Evolutionary conservation across 2,329 filamentous ascomycete genomes (phyloP).

Genomic region (Endoconidiophora polonica): DNA sequence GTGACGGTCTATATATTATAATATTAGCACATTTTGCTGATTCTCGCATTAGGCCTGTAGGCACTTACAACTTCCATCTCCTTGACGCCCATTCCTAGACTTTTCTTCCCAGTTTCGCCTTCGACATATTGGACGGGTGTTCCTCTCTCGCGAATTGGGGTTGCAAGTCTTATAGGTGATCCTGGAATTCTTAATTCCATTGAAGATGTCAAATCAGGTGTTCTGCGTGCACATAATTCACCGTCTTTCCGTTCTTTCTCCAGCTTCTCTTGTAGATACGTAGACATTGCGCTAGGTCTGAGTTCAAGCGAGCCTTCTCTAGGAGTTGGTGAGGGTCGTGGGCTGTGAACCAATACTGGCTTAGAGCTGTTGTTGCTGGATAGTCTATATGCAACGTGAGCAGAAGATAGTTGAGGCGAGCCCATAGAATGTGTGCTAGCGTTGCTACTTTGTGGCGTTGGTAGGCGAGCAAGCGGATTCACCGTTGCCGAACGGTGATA

Average conservation of each 20-base stretch:
- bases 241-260: constrained; percentile 25
- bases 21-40: constrained; percentile 7
- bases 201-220: constrained; percentile 7
- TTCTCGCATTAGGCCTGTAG: constrained; percentile 1
- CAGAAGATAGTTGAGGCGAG: constrained; percentile 21
- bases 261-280: constrained; percentile 38
- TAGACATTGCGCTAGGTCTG: constrained; percentile 28
- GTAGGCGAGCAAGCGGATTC: constrained; percentile 9
- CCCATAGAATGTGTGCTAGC: constrained; percentile 25
- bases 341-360: constrained; percentile 21
- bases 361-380: constrained; percentile 25
- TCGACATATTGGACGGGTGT: constrained; percentile 18
- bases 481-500: constrained; percentile 16
- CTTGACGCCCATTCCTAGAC: constrained; percentile 37
- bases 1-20: constrained; percentile 37
- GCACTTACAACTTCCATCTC: constrained; percentile 47
- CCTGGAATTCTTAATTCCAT: constrained; percentile 7
- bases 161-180: constrained; percentile 9
- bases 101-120: constrained; percentile 27
- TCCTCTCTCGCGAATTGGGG: constrained; percentile 8
- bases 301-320: constrained; percentile 26
- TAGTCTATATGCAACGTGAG: constrained; percentile 22
- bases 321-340: constrained; percentile 25
- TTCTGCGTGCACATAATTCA: constrained; percentile 9
- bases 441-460: constrained; percentile 26